Evolutionary conservation across 1,139 yeast genomes (phyloP), one percentile per base, ranked within the genome.

Genomic region (Blastobotrys apis): DNA sequence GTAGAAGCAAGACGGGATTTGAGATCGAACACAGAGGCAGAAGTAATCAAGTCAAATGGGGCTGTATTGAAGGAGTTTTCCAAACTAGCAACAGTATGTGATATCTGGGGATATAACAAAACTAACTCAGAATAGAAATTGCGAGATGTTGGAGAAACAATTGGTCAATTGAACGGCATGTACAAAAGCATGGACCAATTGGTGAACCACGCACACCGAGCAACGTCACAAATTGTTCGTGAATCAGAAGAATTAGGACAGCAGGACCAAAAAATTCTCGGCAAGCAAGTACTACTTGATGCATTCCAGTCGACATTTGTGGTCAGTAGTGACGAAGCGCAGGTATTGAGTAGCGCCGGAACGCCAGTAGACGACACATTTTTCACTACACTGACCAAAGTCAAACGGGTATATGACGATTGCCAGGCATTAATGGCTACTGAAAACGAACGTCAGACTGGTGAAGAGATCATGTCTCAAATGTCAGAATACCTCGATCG

Each of bases 21-120:
- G 46, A 71, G 87, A 44, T 79, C 87, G 37, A 78, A 76, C 42
- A 71, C 87, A 13, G 95, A 87, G 56, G 71, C 72, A n/a, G 88
- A 84, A 47, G 68, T 86, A 35, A 68, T 87, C 46, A 77, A 74
- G 51, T 77, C 77, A 44, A 86, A 85, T 54, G 67, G 77, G 3
- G 57, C 64, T 13, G 70, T 79, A 0, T 67, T 88, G 44, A 78
- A 76, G 53, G 84, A 79, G 45, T 85, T 80, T 54, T 66, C 82
- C 27, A 68, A 67, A 39, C 58, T 68, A 1, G 66, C 82, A 12
- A 65, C 35, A 3, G 36, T 33, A 33, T 6, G 36, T n/a, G n/a
- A n/a, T 17, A n/a, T 31, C 9, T 31, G 19, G 19, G 16, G 26
- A 23, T 6, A 10, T 23, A 10, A 23, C 10, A 23, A 23, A 23